Base-by-base conservation (phyloP, 805 yeast genomes). In the Lipomyces spencermartinsiae region DNA sequence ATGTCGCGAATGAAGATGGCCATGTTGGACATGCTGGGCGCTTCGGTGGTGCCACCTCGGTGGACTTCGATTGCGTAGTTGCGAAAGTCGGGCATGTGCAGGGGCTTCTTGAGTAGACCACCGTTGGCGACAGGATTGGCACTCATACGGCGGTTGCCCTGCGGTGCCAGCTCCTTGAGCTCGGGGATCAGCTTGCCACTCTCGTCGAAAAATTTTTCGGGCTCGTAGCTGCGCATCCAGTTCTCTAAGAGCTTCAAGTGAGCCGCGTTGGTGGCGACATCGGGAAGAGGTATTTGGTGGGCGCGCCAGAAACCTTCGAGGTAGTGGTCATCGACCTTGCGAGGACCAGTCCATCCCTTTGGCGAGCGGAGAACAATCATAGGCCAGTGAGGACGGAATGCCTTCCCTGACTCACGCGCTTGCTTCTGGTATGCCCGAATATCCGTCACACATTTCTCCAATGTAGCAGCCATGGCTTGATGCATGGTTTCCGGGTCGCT, bases 81-180 rank as follows among this genome's bases (percentile, higher is more conserved):
- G n/a, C 60, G 43, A 10, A 57, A 57, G 49, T 57, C 60, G 49
- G 60, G 60, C 60, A 57, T 57, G 37, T 57, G 6, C 43, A 57
- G 60, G 49, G 55, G 29, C 60, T 57, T 57, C 43, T 34, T 35
- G 60, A 57, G 49, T 1, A 57, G 19, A 35, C 60, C 60, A 35
- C 60, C 60, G 49, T 57, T 57, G 55, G 60, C 60, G n/a, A 57
- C 60, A 19, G 60, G 60, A 56, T 57, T 57, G 16, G 60, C 60
- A 33, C 60, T 57, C 60, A 57, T 57, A 16, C 60, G 60, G n/a
- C 49, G 49, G 31, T 16, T 29, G 25, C 60, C 60, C n/a, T n/a
- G 12, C 4, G 60, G 60, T 33, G 37, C 57, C 31, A 57, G 60
- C 60, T 57, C 60, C 29, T 39, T 34, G 31, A 57, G 60, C 49